A percentile compares a stretch with the other conserved stretches of the same genome.
phyloP scores from a whole-genome alignment of 106 monocot species.

The Xerophyta viscosa region DNA sequence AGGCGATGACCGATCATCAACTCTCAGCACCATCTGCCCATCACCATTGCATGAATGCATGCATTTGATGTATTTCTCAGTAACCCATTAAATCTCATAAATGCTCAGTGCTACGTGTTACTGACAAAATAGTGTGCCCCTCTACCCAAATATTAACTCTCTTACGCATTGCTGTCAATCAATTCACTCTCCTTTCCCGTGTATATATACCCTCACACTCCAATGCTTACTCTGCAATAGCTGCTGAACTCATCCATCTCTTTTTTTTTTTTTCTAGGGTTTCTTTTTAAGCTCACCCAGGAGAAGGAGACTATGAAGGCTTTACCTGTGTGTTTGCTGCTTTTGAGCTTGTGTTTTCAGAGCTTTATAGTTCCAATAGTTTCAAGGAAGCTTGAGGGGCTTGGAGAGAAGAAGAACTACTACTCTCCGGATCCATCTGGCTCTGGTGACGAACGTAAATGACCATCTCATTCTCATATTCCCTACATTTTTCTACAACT shows the following conservation, averaged over 20 bases:
- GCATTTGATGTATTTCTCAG: too few relatives aligned
- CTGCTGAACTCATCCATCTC: neutral
- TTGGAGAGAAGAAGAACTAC: slow-evolving; percentile 29
- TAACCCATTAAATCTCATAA: too few relatives aligned
- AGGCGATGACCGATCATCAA: too few relatives aligned
- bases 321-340: slow-evolving; percentile 21
- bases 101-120: too few relatives aligned
- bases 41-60: too few relatives aligned
- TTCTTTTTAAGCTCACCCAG: slow-evolving; percentile 1
- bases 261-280: neutral
- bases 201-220: slow-evolving; percentile 5
- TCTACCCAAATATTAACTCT: slow-evolving; percentile 7
- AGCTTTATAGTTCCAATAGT: slow-evolving; percentile 9
- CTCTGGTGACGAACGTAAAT: slow-evolving; percentile 6
- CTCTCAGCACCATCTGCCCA: too few relatives aligned
- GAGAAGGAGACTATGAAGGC: slow-evolving; percentile 6
- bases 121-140: neutral
- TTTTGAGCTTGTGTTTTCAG: slow-evolving; percentile 14
- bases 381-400: slow-evolving; percentile 16
- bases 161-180: slow-evolving; percentile 10
- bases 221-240: neutral
- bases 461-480: neutral
- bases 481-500: slow-evolving; percentile 4
- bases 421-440: slow-evolving; percentile 13
- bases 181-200: neutral